These are phyloP conservation scores for Nepenthes mirabilis DNA, from an alignment of 148 eudicot species.

Conservation along the genomic window DNA sequence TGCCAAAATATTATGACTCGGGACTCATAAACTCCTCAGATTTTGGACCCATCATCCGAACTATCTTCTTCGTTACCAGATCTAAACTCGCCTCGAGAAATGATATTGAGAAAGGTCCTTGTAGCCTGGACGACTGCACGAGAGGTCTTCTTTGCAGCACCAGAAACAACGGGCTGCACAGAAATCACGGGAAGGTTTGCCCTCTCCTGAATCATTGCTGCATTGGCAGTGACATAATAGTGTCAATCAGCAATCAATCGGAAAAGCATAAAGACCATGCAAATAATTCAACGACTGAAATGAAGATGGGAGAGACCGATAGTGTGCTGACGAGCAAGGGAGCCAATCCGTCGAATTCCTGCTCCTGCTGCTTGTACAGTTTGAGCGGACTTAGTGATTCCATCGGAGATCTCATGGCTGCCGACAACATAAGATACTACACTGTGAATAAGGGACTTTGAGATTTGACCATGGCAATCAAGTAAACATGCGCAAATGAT, in stretches of 20 bases:
- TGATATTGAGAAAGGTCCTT: slow-evolving; percentile 37
- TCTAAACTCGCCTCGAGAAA: slow-evolving; percentile 34
- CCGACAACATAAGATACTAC: slow-evolving; percentile 5
- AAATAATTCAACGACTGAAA: not conserved
- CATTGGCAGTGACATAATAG: slow-evolving; percentile 7
- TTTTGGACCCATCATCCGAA: slow-evolving; percentile 3
- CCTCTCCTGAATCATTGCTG: slow-evolving; percentile 88
- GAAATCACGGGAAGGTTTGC: slow-evolving; percentile 69
- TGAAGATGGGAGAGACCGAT: slow-evolving; percentile 34
- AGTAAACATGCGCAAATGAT: not conserved
- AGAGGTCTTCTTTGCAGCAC: slow-evolving; percentile 85
- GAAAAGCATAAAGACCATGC: not conserved
- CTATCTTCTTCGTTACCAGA: slow-evolving; percentile 26
- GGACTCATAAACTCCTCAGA: not conserved
- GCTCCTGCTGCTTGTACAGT: slow-evolving; percentile 87
- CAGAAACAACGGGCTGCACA: slow-evolving; percentile 61
- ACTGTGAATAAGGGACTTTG: not conserved
- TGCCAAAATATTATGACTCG: too few relatives aligned
- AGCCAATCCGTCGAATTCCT: slow-evolving; percentile 68
- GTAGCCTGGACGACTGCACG: slow-evolving; percentile 63
- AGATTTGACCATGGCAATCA: not conserved
- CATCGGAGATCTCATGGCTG: slow-evolving; percentile 87
- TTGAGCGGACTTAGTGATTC: slow-evolving; percentile 80
- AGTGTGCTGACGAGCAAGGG: slow-evolving; percentile 65
- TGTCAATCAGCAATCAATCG: slow-evolving; percentile 6